A percentile compares a stretch with the other conserved stretches of the same genome.
Conservation (phyloP, 768 basidiomycete species). For the Rossbeevera mucosa region DNA sequence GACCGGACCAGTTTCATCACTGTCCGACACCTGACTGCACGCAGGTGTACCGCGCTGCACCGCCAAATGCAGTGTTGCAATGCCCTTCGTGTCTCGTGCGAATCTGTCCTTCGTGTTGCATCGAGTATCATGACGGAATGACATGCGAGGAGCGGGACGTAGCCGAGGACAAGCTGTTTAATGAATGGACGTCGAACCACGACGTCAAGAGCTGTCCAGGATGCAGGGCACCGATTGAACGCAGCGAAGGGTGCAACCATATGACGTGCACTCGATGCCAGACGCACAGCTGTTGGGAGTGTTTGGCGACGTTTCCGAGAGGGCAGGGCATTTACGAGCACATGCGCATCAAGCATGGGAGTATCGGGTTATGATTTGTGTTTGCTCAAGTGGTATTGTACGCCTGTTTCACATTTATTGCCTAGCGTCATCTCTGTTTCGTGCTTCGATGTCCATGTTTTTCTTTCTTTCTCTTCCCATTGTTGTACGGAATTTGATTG, state of each 20-base stretch:
- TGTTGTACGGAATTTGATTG: constrained; percentile 15
- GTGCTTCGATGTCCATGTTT: constrained; percentile 5
- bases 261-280: constrained; percentile 73
- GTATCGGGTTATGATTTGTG: constrained; percentile 42
- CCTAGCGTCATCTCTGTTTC: background rate
- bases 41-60: constrained; percentile 62
- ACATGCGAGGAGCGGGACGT: constrained; percentile 56
- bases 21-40: constrained; percentile 79
- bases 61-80: constrained; percentile 48
- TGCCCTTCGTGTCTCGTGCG: constrained; percentile 67
- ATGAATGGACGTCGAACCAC: constrained; percentile 56
- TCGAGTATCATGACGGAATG: constrained; percentile 60
- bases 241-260: constrained; percentile 75
- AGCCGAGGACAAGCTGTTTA: constrained; percentile 53
- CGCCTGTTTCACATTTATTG: background rate
- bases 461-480: background rate
- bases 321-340: constrained; percentile 74
- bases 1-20: constrained; percentile 59
- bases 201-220: constrained; percentile 73
- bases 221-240: constrained; percentile 68
- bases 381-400: background rate
- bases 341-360: constrained; percentile 66
- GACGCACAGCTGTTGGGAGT: constrained; percentile 81
- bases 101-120: constrained; percentile 63
- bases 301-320: constrained; percentile 61